Conservation (phyloP, 306 rosid genomes). For the Medicago arabica region DNA sequence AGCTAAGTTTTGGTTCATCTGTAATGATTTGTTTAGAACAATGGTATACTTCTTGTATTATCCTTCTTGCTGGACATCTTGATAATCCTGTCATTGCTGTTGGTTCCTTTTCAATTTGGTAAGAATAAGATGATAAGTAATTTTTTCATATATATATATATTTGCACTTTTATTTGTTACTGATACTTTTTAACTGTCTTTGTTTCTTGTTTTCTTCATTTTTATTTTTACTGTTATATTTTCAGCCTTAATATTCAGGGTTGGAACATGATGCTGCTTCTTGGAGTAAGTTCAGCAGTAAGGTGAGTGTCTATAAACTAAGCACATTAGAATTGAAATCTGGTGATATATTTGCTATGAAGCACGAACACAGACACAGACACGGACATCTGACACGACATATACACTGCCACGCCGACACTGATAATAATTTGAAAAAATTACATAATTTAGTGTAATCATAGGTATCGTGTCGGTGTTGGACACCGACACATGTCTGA, state of each 20-base stretch:
- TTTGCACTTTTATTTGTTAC: too few relatives aligned
- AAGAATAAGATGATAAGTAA: neutral
- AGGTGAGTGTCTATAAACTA: slow-evolving; percentile 39
- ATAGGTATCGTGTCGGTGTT: too few relatives aligned
- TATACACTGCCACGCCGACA: too few relatives aligned
- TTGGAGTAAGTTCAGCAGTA: slow-evolving; percentile 41
- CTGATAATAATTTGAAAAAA: too few relatives aligned
- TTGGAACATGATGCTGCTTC: slow-evolving; percentile 29
- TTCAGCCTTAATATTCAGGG: slow-evolving; percentile 40
- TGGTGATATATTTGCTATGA: neutral
- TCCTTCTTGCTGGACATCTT: slow-evolving; percentile 53
- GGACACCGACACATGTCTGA: too few relatives aligned
- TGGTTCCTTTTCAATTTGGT: slow-evolving; percentile 68
- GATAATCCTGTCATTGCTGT: slow-evolving; percentile 53
- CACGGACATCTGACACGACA: too few relatives aligned
- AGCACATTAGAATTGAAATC: neutral
- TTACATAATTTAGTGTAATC: too few relatives aligned
- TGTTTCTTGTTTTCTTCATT: slow-evolving; percentile 1
- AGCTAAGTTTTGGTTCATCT: slow-evolving; percentile 58
- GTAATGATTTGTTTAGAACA: slow-evolving; percentile 62
- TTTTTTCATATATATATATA: too few relatives aligned
- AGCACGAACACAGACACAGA: too few relatives aligned
- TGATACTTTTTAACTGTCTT: neutral
- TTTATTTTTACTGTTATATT: neutral
- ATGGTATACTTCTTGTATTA: slow-evolving; percentile 46